A percentile compares a stretch with the other conserved stretches of the same genome.
Evolutionary conservation across 306 rosid genomes (phyloP).

Genomic region (Betula pendula): DNA sequence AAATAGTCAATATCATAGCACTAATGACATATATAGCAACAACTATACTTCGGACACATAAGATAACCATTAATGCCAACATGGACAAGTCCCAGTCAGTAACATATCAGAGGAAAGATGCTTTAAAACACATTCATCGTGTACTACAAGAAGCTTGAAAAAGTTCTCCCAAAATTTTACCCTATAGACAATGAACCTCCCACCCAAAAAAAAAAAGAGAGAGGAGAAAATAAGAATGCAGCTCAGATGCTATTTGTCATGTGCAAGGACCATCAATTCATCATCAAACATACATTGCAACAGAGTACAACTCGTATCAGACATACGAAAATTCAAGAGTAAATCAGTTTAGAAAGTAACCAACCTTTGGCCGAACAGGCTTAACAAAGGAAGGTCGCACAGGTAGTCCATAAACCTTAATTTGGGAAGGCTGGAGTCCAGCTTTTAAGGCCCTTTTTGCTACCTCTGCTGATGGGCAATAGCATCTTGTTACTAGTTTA

Average conservation of each 20-base stretch:
- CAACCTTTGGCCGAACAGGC: constrained; percentile 86
- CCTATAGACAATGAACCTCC: background rate
- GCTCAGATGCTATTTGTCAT: background rate
- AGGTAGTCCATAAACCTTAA: constrained; percentile 88
- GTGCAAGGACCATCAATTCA: constrained; percentile 6
- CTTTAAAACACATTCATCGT: background rate
- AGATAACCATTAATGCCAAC: background rate
- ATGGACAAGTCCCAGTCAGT: too few species aligned
- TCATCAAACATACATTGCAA: constrained; percentile 4
- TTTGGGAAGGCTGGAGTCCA: constrained; percentile 80
- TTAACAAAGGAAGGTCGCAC: constrained; percentile 87
- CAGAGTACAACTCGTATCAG: constrained; percentile 8
- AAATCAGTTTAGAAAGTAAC: constrained; percentile 11
- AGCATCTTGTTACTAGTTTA: constrained; percentile 97
- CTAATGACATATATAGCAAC: constrained; percentile 5
- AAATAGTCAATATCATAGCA: constrained; percentile 16
- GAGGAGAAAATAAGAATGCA: background rate
- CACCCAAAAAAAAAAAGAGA: background rate
- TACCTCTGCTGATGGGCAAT: constrained; percentile 90
- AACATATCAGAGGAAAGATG: constrained; percentile 6
- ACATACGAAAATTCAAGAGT: constrained; percentile 12
- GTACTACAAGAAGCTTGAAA: background rate
- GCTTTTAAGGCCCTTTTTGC: constrained; percentile 85
- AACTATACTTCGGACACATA: background rate
- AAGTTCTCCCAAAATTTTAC: background rate